A percentile compares a stretch with the other conserved stretches of the same genome.
These are phyloP conservation scores for Apophysomyces trapeziformis DNA, from an alignment of 371 early-diverging fungal species.

Conservation along the genomic window DNA sequence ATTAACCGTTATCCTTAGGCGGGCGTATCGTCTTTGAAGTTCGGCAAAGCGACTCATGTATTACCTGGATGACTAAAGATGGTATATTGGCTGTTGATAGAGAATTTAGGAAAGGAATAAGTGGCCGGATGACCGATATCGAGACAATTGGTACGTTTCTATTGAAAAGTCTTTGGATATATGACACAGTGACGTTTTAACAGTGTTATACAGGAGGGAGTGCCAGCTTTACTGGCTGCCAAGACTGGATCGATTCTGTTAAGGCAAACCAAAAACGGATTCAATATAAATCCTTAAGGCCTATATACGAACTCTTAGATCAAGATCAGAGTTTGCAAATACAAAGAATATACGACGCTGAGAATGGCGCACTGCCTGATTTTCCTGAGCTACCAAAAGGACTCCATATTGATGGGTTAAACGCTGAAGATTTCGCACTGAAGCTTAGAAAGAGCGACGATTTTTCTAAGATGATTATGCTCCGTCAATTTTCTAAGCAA, in stretches of 20 bases:
- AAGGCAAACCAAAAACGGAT: not conserved
- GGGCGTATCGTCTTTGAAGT: not conserved
- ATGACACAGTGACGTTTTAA: not conserved
- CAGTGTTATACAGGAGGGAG: not conserved
- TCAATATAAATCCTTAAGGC: not conserved
- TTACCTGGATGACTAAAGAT: not conserved
- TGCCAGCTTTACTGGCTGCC: not conserved
- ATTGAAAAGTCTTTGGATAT: not conserved
- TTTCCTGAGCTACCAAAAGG: not conserved
- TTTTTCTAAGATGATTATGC: not conserved
- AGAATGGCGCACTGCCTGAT: not conserved
- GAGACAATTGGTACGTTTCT: not conserved
- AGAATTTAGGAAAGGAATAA: not conserved
- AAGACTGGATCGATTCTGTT: not conserved
- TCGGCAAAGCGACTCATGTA: not conserved
- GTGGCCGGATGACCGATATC: not conserved
- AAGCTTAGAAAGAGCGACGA: not conserved
- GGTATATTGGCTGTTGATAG: not conserved
- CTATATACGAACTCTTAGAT: constrained; percentile 2
- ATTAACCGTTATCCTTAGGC: not conserved
- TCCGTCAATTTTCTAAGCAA: not conserved
- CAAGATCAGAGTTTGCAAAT: not conserved
- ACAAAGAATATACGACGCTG: not conserved
- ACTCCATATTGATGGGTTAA: not conserved
- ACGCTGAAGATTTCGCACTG: not conserved